Evolutionary conservation across 352 stramenopile species (phyloP).

Genomic region (Pythium periplocum): DNA sequence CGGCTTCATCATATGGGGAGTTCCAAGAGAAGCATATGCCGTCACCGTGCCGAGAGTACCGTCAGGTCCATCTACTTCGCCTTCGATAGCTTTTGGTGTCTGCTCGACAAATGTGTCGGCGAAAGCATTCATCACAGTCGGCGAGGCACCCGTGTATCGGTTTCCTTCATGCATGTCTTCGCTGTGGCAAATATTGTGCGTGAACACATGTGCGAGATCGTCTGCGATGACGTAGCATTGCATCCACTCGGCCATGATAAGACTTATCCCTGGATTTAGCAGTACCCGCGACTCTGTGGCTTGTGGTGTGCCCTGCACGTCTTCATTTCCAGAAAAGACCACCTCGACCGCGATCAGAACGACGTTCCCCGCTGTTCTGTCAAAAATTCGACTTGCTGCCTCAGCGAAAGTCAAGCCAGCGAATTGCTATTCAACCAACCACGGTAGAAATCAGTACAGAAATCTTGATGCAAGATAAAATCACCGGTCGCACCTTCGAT

Average conservation of each 20-base stretch:
- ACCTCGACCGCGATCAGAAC: constrained; percentile 81
- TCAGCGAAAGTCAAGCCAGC: constrained; percentile 63
- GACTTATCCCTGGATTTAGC: constrained; percentile 65
- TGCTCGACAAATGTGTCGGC: constrained; percentile 53
- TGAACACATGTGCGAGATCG: constrained; percentile 60
- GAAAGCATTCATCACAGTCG: constrained; percentile 39
- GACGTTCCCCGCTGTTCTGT: constrained; percentile 56
- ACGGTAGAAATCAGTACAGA: background rate
- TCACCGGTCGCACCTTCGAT: constrained; percentile 36
- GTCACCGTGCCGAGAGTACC: constrained; percentile 45
- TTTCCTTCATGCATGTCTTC: constrained; percentile 39
- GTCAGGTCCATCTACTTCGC: constrained; percentile 16
- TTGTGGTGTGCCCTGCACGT: constrained; percentile 12
- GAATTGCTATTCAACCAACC: constrained; percentile 39
- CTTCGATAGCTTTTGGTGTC: background rate
- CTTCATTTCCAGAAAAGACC: constrained; percentile 40
- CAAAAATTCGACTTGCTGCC: constrained; percentile 52
- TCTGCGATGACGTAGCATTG: constrained; percentile 86
- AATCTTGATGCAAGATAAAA: background rate
- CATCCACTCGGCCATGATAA: constrained; percentile 75
- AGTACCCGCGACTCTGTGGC: constrained; percentile 58
- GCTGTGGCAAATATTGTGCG: constrained; percentile 41
- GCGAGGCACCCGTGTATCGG: constrained; percentile 20
- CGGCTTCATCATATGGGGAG: constrained; percentile 18
- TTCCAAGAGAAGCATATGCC: constrained; percentile 40